These are phyloP conservation scores for Talaromyces proteolyticus DNA, from an alignment of 495 filamentous ascomycete genomes.

Conservation along the genomic window DNA sequence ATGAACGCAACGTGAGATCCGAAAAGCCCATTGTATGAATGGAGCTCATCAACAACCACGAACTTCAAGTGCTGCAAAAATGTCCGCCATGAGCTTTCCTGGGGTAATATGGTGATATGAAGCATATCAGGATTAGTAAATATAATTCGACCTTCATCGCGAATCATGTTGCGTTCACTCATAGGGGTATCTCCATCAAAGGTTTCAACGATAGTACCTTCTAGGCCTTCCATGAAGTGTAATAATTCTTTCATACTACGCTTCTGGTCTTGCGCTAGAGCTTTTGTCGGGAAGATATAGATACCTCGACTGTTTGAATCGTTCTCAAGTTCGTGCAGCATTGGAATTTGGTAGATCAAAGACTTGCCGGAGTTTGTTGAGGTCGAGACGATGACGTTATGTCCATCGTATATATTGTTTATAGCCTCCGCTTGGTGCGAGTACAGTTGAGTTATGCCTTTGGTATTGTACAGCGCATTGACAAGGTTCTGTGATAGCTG, in stretches of 20 bases:
- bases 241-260: conserved; percentile 83
- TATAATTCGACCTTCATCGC: conserved; percentile 87
- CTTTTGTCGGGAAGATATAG: conserved; percentile 99
- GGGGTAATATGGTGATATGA: conserved; percentile 87
- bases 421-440: conserved; percentile 94
- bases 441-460: conserved; percentile 81
- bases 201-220: conserved; percentile 76
- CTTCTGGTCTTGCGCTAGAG: conserved; percentile 90
- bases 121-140: conserved; percentile 99
- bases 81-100: conserved; percentile 82
- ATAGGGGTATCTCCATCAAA: conserved; percentile 95
- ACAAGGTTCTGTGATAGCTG: conserved; percentile 84
- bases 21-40: conserved; percentile 95
- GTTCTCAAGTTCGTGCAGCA: conserved; percentile 79
- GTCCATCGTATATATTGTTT: conserved; percentile 76
- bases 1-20: conserved; percentile 92
- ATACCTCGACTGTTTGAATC: conserved; percentile 76
- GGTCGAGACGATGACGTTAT: conserved; percentile 87
- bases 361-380: conserved; percentile 97
- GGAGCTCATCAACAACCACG: conserved; percentile 85
- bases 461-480: conserved; percentile 89
- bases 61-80: conserved; percentile 87
- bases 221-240: conserved; percentile 69
- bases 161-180: conserved; percentile 67
- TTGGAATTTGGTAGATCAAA: conserved; percentile 92